phyloP scores from a whole-genome alignment of 352 stramenopile genomes.

The Phytopythium helicoides region DNA sequence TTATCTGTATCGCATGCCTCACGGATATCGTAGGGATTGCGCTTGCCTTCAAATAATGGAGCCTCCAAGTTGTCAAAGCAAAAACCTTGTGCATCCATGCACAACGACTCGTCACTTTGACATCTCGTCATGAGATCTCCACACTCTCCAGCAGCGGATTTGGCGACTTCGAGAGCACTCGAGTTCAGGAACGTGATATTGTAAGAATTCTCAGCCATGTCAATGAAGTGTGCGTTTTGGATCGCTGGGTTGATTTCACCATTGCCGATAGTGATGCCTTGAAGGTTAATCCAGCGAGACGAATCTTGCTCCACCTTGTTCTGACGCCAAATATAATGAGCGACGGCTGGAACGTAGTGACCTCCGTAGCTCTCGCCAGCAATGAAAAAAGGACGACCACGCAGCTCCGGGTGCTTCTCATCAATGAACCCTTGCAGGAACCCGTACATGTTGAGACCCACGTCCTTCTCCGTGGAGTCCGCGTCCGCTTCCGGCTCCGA shows the following conservation, averaged over 20 bases:
- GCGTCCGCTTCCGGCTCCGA: constrained; percentile 31
- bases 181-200: constrained; percentile 64
- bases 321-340: constrained; percentile 40
- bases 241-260: constrained; percentile 59
- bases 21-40: constrained; percentile 80
- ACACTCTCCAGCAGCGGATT: too few relatives aligned
- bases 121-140: too few relatives aligned
- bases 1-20: constrained; percentile 42
- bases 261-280: constrained; percentile 75
- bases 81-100: too few relatives aligned
- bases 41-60: too few relatives aligned
- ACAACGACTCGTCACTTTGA: too few relatives aligned
- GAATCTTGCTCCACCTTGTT: constrained; percentile 14
- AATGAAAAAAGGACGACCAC: constrained; percentile 48
- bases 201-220: constrained; percentile 75
- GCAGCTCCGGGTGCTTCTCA: constrained; percentile 42
- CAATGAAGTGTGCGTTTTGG: constrained; percentile 61
- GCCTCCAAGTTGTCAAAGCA: too few relatives aligned
- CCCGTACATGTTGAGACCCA: constrained; percentile 65
- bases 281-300: constrained; percentile 45
- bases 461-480: constrained; percentile 55
- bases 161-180: constrained; percentile 48
- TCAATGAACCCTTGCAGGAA: constrained; percentile 81
- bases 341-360: constrained; percentile 62
- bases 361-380: constrained; percentile 70